A percentile compares a stretch with the other conserved stretches of the same genome.
Evolutionary conservation across 306 rosid genomes (phyloP).

Genomic region (Urtica urens): DNA sequence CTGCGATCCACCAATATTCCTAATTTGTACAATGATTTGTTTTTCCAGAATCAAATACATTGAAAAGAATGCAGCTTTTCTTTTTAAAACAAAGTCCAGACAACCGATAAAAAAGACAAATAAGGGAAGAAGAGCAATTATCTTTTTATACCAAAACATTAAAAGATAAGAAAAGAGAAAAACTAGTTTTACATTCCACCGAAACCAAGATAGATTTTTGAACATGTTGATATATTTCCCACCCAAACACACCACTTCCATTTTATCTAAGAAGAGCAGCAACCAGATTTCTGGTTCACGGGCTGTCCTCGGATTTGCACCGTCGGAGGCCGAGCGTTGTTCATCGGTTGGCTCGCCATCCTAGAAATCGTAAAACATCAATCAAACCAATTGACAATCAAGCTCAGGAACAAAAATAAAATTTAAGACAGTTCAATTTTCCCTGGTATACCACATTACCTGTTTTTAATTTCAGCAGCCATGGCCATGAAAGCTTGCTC

Average conservation of each 20-base stretch:
- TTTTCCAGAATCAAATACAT: conserved; percentile 59
- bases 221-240: conserved; percentile 18
- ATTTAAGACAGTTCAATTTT: neutral
- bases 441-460: conserved; percentile 13
- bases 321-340: conserved; percentile 85
- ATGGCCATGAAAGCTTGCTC: conserved; percentile 58
- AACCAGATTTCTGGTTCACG: conserved; percentile 87
- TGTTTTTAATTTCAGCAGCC: conserved; percentile 45
- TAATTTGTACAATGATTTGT: conserved; percentile 69
- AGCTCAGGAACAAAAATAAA: neutral
- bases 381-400: conserved; percentile 1
- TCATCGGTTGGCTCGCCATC: conserved; percentile 98
- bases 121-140: conserved; percentile 14
- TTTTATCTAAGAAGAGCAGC: conserved; percentile 81
- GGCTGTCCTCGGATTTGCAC: conserved; percentile 99
- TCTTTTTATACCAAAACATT: conserved; percentile 17
- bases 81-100: conserved; percentile 52
- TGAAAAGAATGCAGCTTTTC: conserved; percentile 75
- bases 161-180: conserved; percentile 9
- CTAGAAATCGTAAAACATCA: too few relatives aligned
- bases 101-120: conserved; percentile 13
- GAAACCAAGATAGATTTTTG: conserved; percentile 25
- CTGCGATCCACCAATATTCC: conserved; percentile 68
- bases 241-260: conserved; percentile 11
- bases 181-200: conserved; percentile 51